Percentiles rank a stretch among this genome's conserved stretches.
phyloP scores from a whole-genome alignment of 805 yeast species.

The Metschnikowia kofuensis region DNA sequence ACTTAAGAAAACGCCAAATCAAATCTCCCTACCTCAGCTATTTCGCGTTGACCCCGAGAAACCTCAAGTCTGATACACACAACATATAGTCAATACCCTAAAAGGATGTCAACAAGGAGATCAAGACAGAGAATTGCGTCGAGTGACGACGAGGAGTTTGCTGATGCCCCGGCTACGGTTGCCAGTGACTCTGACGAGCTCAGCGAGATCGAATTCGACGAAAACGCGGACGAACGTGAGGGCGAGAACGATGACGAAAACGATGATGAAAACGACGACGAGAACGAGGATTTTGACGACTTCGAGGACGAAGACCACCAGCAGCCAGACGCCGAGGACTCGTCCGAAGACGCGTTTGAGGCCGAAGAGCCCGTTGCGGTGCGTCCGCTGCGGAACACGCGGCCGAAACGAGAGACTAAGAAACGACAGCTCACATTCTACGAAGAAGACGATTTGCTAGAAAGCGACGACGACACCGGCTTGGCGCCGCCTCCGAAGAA shows the following conservation, averaged over 20 bases:
- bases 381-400: conserved; percentile 10
- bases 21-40: no score
- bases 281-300: conserved; percentile 7
- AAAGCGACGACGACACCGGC: conserved; percentile 24
- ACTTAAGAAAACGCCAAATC: no score
- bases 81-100: no score
- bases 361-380: conserved; percentile 8
- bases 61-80: no score
- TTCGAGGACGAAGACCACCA: conserved; percentile 8
- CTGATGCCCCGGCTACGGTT: conserved; percentile 1
- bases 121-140: conserved; percentile 4
- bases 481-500: conserved; percentile 17
- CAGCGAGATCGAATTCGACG: conserved; percentile 14
- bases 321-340: conserved; percentile 6
- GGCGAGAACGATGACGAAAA: conserved; percentile 9
- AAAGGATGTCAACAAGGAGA: conserved; percentile 5
- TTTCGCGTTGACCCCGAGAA: no score
- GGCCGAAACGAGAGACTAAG: conserved; percentile 25
- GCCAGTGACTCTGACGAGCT: conserved; percentile 16
- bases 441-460: conserved; percentile 35
- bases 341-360: conserved; percentile 10
- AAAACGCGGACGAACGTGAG: conserved; percentile 5
- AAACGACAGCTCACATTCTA: conserved; percentile 39
- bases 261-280: conserved; percentile 9
- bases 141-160: conserved; percentile 18